A percentile compares a stretch with the other conserved stretches of the same genome.
phyloP scores from a whole-genome alignment of 129 eudicot species.

The Pseudognaphalium luteoalbum region DNA sequence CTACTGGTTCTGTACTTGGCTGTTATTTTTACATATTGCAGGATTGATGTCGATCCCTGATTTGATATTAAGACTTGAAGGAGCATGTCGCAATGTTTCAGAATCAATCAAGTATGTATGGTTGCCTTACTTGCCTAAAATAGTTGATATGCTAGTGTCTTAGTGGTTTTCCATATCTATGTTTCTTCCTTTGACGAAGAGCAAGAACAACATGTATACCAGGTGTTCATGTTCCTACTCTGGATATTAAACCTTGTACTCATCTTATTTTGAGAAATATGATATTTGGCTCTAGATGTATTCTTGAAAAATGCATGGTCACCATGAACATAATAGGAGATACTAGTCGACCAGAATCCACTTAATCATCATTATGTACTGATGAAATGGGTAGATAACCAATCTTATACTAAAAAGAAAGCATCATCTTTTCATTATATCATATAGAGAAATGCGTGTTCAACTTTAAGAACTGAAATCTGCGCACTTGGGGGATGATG shows the following conservation, averaged over 20 bases:
- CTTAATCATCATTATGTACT: neutral
- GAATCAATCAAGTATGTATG: constrained; percentile 75
- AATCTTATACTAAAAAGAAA: neutral
- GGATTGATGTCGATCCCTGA: constrained; percentile 90
- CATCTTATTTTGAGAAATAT: neutral
- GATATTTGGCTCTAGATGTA: neutral
- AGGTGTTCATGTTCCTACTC: neutral
- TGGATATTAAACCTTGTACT: constrained; percentile 19
- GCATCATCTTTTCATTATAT: neutral
- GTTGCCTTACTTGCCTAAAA: neutral
- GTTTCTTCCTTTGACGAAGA: neutral
- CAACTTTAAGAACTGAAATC: neutral
- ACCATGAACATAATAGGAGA: constrained; percentile 1
- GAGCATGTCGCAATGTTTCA: constrained; percentile 81
- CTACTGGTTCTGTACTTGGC: constrained; percentile 8
- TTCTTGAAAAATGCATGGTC: neutral
- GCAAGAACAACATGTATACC: neutral
- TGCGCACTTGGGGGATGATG: neutral
- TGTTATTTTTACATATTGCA: constrained; percentile 42
- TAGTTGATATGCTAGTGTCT: constrained; percentile 11
- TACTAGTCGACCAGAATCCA: neutral
- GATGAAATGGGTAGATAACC: neutral
- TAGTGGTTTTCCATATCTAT: neutral
- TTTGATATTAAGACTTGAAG: constrained; percentile 82
- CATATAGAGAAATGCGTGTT: neutral